phyloP scores from a whole-genome alignment of 345 rosid genomes.

The Durio zibethinus region DNA sequence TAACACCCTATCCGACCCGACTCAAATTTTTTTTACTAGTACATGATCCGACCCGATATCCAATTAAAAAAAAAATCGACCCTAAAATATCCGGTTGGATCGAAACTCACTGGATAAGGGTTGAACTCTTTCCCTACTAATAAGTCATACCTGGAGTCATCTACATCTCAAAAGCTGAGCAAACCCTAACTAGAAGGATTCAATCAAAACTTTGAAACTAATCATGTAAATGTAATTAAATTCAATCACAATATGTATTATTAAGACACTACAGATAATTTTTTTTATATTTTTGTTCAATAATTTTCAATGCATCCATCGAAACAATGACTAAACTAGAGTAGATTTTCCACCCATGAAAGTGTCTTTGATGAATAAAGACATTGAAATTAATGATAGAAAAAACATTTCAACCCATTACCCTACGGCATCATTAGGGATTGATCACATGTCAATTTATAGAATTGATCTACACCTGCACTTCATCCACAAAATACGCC shows the following conservation, averaged over 20 bases:
- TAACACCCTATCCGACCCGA: no score
- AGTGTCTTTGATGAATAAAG: background rate
- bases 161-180: background rate
- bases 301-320: background rate
- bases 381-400: background rate
- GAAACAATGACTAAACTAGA: background rate
- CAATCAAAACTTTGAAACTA: background rate
- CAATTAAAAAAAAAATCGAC: no score
- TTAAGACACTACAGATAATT: background rate
- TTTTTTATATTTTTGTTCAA: background rate
- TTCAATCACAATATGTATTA: background rate
- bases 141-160: no score
- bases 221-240: background rate
- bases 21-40: no score
- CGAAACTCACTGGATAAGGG: no score
- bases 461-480: background rate
- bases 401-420: background rate
- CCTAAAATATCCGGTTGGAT: no score
- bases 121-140: no score
- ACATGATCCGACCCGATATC: no score
- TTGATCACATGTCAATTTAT: background rate
- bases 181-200: background rate
- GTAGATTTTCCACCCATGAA: background rate
- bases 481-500: slow-evolving; percentile 5
- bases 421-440: background rate